A percentile compares a stretch with the other conserved stretches of the same genome.
Evolutionary conservation across 495 filamentous ascomycete genomes (phyloP).

Genomic region (Hypoxylon fragiforme): DNA sequence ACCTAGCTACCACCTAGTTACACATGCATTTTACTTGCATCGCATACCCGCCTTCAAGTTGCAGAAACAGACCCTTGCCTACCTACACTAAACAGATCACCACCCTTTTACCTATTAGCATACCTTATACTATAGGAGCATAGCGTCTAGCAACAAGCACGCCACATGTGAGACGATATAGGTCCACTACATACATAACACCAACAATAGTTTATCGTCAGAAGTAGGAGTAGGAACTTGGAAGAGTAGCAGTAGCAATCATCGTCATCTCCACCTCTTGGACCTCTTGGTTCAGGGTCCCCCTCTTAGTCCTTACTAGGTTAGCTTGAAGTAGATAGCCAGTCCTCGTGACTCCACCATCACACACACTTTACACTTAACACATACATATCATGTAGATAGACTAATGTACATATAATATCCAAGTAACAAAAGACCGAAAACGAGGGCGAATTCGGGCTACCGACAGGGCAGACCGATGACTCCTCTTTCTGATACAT

Average conservation of each 20-base stretch:
- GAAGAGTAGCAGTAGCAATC: too few species aligned
- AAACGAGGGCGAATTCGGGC: slow-evolving; percentile 18
- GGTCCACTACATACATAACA: too few species aligned
- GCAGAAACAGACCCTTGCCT: neutral
- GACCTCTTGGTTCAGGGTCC: neutral
- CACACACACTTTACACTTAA: neutral
- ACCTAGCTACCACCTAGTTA: neutral
- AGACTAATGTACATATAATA: neutral
- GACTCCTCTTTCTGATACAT: slow-evolving; percentile 2
- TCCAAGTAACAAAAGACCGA: slow-evolving; percentile 11
- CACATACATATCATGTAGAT: too few species aligned
- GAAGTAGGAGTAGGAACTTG: too few species aligned
- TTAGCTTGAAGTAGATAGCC: neutral
- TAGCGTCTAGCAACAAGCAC: slow-evolving; percentile 5
- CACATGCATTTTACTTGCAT: neutral
- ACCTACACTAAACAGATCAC: neutral
- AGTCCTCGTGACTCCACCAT: slow-evolving; percentile 1
- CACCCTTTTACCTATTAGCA: neutral
- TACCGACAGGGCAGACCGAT: slow-evolving; percentile 17
- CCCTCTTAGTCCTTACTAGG: slow-evolving; percentile 4
- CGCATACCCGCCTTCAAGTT: neutral
- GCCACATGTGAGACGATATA: slow-evolving; percentile 1
- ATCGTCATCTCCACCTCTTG: slow-evolving; percentile 1
- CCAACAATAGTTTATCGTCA: too few species aligned
- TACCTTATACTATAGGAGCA: too few species aligned